These are phyloP conservation scores for Adansonia gregorii DNA, from an alignment of 441 rosid genomes.

Conservation along the genomic window DNA sequence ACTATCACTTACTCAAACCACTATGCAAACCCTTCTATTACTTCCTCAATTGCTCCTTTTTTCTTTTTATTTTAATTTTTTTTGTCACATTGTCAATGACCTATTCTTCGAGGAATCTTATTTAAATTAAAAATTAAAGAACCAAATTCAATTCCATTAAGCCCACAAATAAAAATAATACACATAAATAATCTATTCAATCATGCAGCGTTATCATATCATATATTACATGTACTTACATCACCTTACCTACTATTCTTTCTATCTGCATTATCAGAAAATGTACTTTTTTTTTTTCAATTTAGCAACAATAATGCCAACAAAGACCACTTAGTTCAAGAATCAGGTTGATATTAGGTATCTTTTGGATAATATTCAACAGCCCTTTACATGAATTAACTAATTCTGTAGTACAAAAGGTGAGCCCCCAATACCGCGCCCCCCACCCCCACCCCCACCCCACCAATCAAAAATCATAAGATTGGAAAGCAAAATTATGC, in stretches of 20 bases:
- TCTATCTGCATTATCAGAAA: background rate
- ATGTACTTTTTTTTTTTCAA: background rate
- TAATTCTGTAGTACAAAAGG: background rate
- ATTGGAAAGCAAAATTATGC: background rate
- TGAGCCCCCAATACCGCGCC: conserved; percentile 1
- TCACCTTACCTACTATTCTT: background rate
- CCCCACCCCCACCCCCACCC: background rate
- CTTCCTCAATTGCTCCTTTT: background rate
- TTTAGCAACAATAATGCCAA: conserved; percentile 5
- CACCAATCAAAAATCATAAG: conserved; percentile 1
- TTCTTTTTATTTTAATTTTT: too few species aligned
- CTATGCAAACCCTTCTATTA: too few species aligned
- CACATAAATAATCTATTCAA: background rate
- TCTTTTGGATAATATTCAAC: background rate
- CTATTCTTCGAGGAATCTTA: conserved; percentile 33
- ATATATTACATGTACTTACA: background rate
- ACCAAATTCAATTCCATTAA: background rate
- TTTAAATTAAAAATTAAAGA: background rate
- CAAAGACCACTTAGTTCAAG: conserved; percentile 10
- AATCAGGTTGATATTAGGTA: conserved; percentile 33
- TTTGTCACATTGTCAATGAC: conserved; percentile 29
- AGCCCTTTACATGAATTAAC: background rate
- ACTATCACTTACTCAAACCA: too few species aligned
- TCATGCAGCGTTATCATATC: conserved; percentile 7
- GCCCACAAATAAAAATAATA: background rate